Evolutionary conservation across 345 rosid species (phyloP).

Genomic region (Hirschfeldia incana): DNA sequence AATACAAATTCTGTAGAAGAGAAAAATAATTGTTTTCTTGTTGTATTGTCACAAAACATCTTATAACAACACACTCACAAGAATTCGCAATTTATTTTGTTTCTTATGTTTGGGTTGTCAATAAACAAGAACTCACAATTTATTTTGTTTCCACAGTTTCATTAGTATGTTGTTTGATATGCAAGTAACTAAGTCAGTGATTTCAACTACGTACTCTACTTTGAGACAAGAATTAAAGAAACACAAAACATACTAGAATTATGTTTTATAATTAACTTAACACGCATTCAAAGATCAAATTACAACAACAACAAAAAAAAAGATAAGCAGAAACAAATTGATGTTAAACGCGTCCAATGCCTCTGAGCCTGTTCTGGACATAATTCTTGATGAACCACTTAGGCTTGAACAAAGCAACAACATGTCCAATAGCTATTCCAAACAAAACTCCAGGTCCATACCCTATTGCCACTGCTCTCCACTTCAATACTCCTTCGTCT

Average conservation of each 20-base stretch:
- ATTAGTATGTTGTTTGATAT: not conserved
- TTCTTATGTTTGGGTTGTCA: no score
- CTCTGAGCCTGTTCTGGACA: not conserved
- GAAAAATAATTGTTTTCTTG: no score
- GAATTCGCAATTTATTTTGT: no score
- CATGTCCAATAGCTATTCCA: constrained; percentile 24
- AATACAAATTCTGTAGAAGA: no score
- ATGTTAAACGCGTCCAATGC: constrained; percentile 1
- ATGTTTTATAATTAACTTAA: not conserved
- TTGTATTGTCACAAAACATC: no score
- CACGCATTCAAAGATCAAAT: not conserved
- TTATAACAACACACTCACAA: no score
- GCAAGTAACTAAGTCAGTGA: not conserved
- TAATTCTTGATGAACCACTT: not conserved
- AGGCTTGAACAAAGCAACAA: constrained; percentile 29
- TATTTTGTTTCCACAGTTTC: not conserved
- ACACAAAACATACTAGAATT: not conserved
- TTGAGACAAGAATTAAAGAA: not conserved
- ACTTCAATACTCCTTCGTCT: not conserved
- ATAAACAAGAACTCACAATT: no score
- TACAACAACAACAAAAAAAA: not conserved
- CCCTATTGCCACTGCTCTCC: constrained; percentile 11
- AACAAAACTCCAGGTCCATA: constrained; percentile 30
- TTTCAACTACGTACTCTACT: constrained; percentile 1
- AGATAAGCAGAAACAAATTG: not conserved